phyloP scores from a whole-genome alignment of 352 stramenopile species.

The Globisporangium nodosum region DNA sequence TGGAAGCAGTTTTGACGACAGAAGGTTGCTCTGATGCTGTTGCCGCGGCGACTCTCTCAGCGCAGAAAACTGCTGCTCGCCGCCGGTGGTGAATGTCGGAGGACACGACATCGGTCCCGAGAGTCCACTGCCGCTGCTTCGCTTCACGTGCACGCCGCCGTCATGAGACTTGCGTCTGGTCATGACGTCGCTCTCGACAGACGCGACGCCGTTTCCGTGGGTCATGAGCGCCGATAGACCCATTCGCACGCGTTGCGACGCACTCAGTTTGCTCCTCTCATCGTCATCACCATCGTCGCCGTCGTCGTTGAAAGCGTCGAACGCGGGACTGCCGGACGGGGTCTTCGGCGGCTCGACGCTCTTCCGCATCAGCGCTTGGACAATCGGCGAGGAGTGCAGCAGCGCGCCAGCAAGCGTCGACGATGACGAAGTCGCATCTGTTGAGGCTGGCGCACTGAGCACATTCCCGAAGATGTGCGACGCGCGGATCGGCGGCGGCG shows the following conservation, averaged over 20 bases:
- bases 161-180: conserved; percentile 10
- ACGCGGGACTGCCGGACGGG: conserved; percentile 30
- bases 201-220: conserved; percentile 21
- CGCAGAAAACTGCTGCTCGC: conserved; percentile 24
- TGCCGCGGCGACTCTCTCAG: conserved; percentile 8
- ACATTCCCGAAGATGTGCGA: background rate
- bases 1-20: conserved; percentile 54
- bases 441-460: too few relatives aligned
- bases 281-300: conserved; percentile 13
- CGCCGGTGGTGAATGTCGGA: conserved; percentile 22
- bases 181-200: conserved; percentile 6
- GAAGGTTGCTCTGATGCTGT: conserved; percentile 24
- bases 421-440: background rate
- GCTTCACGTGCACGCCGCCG: conserved; percentile 11
- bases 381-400: conserved; percentile 4
- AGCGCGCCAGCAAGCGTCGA: background rate
- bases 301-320: conserved; percentile 20
- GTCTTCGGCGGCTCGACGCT: conserved; percentile 50
- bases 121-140: conserved; percentile 6
- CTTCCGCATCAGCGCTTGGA: background rate
- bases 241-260: conserved; percentile 52
- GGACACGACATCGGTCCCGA: conserved; percentile 31
- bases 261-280: conserved; percentile 26
- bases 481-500: background rate
- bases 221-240: conserved; percentile 37